Evolutionary conservation across 306 rosid genomes (phyloP), one percentile per base, ranked within the genome.

Genomic region (Quercus rubra): DNA sequence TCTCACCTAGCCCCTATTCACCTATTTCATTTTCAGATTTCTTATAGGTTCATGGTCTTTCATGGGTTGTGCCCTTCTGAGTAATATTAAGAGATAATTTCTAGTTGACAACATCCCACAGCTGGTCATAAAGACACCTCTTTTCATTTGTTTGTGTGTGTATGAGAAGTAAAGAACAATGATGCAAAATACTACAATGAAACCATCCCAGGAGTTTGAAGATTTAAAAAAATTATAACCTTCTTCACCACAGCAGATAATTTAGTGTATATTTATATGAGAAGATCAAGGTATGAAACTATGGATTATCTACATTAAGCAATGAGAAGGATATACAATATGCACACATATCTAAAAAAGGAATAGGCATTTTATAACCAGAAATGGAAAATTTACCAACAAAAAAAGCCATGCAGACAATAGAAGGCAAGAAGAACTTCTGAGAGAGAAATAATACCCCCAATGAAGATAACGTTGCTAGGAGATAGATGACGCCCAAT

Each of bases 401-500:
- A 66, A 5, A 68, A 55, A 20, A 23, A 43, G 54, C 76, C 43
- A 41, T 8, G 23, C 49, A 54, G 55, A 74, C 62, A 69, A 19
- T 17, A 41, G 72, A 56, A 58, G 72, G 41, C 52, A 58, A 15
- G 54, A 73, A 67, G 78, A 81, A 66, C 59, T 61, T 58, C 31
- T 55, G 66, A 63, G 70, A 56, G 33, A 41, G 15, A 21, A 75
- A 71, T 25, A 59, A 76, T 81, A 92, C 97, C 97, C 89, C 86
- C 57, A 84, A 66, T 25, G 88, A 79, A 59, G 90, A 72, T 81
- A 82, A 87, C 41, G 74, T 81, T 8, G 85, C 82, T 55, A 84
- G 68, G 80, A 91, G 74, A 89, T 85, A 85, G 72, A 89, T 72
- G 73, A 81, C 71, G 43, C 84, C 88, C 75, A 89, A 77, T 41